These are phyloP conservation scores for Rhodamnia rubescens DNA, from an alignment of 345 rosid genomes.

Conservation along the genomic window DNA sequence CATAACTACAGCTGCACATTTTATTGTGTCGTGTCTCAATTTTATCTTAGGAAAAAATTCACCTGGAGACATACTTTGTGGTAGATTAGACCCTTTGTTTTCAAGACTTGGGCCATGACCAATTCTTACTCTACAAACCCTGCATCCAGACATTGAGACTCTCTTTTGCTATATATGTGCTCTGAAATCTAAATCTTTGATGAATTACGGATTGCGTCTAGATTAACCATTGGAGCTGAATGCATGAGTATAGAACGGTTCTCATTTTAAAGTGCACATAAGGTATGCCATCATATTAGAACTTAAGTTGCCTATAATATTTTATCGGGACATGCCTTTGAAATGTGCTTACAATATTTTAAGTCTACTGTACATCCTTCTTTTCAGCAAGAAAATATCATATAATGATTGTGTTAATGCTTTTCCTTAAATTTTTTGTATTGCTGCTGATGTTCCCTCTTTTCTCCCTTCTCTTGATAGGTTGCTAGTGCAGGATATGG, in stretches of 20 bases:
- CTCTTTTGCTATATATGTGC: background rate
- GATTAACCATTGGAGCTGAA: background rate
- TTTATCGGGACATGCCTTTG: background rate
- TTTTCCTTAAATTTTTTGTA: background rate
- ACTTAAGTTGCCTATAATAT: background rate
- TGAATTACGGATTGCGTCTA: background rate
- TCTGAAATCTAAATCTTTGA: background rate
- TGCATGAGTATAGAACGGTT: background rate
- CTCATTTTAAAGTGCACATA: background rate
- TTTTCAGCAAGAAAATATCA: background rate
- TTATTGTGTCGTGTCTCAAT: background rate
- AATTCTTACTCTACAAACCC: background rate
- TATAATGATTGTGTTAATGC: background rate
- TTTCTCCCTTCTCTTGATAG: conserved; percentile 22
- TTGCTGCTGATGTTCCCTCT: background rate
- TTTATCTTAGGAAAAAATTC: background rate
- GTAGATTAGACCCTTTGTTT: background rate
- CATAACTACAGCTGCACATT: background rate
- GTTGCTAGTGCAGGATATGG: conserved; percentile 84
- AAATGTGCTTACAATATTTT: background rate
- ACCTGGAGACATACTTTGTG: background rate
- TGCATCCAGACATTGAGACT: background rate
- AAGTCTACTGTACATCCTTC: background rate
- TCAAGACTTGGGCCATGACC: background rate
- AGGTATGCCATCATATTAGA: background rate